Conservation (phyloP, 371 early-diverging fungal species). For the Apophysomyces variabilis region DNA sequence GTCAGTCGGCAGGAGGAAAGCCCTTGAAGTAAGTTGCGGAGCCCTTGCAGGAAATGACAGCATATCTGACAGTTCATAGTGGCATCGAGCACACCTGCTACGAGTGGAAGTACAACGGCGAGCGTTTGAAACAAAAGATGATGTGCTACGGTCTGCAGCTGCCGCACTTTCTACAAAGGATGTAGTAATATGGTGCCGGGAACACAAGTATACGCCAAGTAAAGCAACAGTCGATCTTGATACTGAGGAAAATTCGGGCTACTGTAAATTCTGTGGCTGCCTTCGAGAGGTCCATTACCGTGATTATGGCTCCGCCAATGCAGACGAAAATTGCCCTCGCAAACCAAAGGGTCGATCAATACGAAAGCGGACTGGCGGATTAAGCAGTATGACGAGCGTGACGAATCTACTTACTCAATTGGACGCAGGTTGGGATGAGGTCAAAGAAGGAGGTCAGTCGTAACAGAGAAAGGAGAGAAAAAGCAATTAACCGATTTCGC, state of each 20-base stretch:
- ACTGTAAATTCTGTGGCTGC: constrained; percentile 50
- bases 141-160: constrained; percentile 36
- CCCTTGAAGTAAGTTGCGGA: constrained; percentile 34
- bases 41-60: not conserved
- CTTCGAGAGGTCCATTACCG: constrained; percentile 18
- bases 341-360: constrained; percentile 41
- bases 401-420: constrained; percentile 26
- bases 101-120: constrained; percentile 38
- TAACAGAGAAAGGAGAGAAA: not conserved
- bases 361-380: constrained; percentile 30
- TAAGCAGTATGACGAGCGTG: constrained; percentile 37
- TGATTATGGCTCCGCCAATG: constrained; percentile 25
- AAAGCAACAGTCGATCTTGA: constrained; percentile 22
- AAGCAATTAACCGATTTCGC: not conserved
- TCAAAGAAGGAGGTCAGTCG: constrained; percentile 31
- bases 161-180: constrained; percentile 44
- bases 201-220: constrained; percentile 37
- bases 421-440: constrained; percentile 44
- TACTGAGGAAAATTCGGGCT: constrained; percentile 20
- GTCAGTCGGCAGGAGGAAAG: constrained; percentile 46
- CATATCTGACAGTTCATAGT: constrained; percentile 16
- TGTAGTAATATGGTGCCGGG: constrained; percentile 43
- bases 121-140: constrained; percentile 36
- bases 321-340: constrained; percentile 35
- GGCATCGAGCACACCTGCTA: constrained; percentile 48